Base-by-base conservation (phyloP, 129 eudicot genomes). In the Tagetes patula region DNA sequence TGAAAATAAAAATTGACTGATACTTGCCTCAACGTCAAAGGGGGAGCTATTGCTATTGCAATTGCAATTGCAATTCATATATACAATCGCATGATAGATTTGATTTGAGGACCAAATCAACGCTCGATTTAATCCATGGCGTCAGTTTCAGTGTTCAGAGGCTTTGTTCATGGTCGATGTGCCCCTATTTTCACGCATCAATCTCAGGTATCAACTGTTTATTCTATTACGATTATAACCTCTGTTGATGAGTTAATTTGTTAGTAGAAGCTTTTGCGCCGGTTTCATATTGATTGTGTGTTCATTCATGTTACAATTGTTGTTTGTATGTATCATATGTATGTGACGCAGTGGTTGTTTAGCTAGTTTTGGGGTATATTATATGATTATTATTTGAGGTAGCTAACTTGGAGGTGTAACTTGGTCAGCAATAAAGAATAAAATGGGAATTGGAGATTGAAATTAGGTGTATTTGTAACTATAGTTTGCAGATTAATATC, bases 61-160 rank as follows among this genome's bases (percentile, higher is more conserved):
- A n/a, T n/a, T n/a, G n/a, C n/a, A n/a, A n/a, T n/a, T n/a, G n/a
- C n/a, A n/a, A n/a, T n/a, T n/a, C n/a, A n/a, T n/a, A n/a, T 52
- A 63, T 53, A 71, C 53, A 70, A 48, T 42, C 70, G 53, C 68
- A 6, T 20, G 53, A 34, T 64, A 36, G 2, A n/a, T n/a, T n/a
- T n/a, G 20, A 47, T 46, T 46, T 14, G n/a, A 47, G 45, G 32
- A 52, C 41, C 31, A 76, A 10, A 13, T 50, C 67, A 59, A 58
- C 49, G 54, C 31, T 53, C 38, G 46, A 63, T 32, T 64, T 71
- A 40, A 75, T 65, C 65, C 72, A 89, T 89, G 91, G 80, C 91
- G 63, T 85, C 82, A 6, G 84, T 90, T 67, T 81, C 89, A 55
- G 87, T 70, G 13, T 71, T 85, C 79, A 85, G 90, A 79, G 85